Base-by-base conservation (phyloP, 1,284 basidiomycete genomes). In the Ganoderma multipileum region DNA sequence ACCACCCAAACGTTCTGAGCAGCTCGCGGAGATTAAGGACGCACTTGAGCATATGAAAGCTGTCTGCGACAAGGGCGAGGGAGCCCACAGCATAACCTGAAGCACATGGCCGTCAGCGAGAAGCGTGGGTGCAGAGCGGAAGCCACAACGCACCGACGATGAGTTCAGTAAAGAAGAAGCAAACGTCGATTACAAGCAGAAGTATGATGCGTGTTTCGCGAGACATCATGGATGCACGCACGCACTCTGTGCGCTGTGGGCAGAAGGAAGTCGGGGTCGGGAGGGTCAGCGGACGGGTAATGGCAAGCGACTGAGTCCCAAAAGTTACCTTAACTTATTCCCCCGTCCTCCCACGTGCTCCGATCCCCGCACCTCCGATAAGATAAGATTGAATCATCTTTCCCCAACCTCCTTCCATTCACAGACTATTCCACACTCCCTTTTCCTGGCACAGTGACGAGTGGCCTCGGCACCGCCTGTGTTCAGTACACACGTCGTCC, bases 31-130 rank as follows among this genome's bases (percentile, higher is more conserved):
- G 16, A 50, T 39, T 42, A 65, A 61, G 36, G 65, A 68, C 88
- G 71, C 74, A 97, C 95, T 96, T 96, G 82, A 97, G 90, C 97
- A 99, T 99, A 84, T 99, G 97, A 83, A 99, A 99, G 72, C 93
- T 95, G 83, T 99, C 97, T 26, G 98, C 97, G 44, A 99, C 92
- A 67, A 99, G 91, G 3, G 97, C 97, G 1, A 98, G 89, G 0
- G 96, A 98, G 47, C 96, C 96, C 68, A 98, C 95, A 18, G 93
- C 90, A 90, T 97, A 97, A 58, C 97, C 96, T 91, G 79, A 68
- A 30, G 39, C 57, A 73, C 54, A 69, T 64, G 61, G 61, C 55
- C n/a, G 63, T 59, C 50, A 61, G 52, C 23, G 38, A 18, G 57
- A 47, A 39, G n/a, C 36, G 47, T 54, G 61, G 62, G 28, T 52